Conservation (phyloP, 192 early-diverging fungal genomes). For the Coemansia sp. region DNA sequence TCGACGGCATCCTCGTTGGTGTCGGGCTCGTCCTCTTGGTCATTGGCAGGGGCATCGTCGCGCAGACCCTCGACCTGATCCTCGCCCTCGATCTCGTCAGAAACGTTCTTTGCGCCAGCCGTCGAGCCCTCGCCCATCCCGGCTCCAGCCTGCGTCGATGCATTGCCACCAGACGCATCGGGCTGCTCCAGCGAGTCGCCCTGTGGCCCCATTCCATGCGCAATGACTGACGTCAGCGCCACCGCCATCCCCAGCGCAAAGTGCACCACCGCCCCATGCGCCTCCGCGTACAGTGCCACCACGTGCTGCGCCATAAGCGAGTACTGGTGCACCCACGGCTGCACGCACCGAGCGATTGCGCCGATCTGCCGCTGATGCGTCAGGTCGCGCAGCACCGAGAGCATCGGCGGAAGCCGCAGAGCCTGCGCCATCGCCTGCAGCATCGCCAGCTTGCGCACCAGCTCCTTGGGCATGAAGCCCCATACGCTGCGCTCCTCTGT, state of each 20-base stretch:
- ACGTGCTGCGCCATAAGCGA: constrained; percentile 56
- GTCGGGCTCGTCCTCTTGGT: constrained; percentile 60
- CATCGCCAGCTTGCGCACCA: constrained; percentile 29
- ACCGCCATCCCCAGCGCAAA: constrained; percentile 49
- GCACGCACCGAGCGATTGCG: constrained; percentile 12
- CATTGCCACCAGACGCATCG: constrained; percentile 35
- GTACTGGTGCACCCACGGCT: constrained; percentile 45
- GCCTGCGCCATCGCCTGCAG: constrained; percentile 25
- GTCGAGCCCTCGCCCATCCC: constrained; percentile 96
- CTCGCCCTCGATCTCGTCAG: constrained; percentile 96
- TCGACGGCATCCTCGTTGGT: constrained; percentile 89
- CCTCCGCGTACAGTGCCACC: constrained; percentile 54
- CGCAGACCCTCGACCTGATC: constrained; percentile 91
- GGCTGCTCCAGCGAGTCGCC: constrained; percentile 63
- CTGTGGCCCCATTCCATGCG: constrained; percentile 87
- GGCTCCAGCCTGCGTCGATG: constrained; percentile 55
- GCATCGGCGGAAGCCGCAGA: constrained; percentile 34
- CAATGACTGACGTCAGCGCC: constrained; percentile 58
- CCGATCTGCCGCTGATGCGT: background rate
- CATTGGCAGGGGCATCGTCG: constrained; percentile 61
- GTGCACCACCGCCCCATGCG: constrained; percentile 74
- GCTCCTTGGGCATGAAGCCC: constrained; percentile 43
- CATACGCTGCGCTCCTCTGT: constrained; percentile 25
- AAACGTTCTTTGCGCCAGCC: constrained; percentile 83
- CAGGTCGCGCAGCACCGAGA: constrained; percentile 9